Conservation (phyloP, 768 basidiomycete species). For the Chlorophyllum brunneum region DNA sequence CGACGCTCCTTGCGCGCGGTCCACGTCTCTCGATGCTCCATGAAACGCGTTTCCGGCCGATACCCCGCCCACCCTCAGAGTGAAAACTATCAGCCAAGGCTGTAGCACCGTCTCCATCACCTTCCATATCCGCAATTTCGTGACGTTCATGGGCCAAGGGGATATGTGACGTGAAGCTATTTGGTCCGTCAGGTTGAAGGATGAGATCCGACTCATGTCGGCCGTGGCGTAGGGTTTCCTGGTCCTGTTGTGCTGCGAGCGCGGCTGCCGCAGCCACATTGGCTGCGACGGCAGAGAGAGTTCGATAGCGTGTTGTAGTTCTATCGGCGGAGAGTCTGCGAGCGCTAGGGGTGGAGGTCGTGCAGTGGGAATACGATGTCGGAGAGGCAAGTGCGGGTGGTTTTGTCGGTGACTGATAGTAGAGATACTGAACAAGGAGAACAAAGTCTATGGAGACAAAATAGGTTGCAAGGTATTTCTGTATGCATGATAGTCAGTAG, state of each 20-base stretch:
- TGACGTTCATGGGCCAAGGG: slow-evolving; percentile 5
- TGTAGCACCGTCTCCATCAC: slow-evolving; percentile 49
- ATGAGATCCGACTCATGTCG: slow-evolving; percentile 1
- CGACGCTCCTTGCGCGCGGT: slow-evolving; percentile 42
- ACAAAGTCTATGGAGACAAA: slow-evolving; percentile 81
- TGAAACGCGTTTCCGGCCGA: slow-evolving; percentile 50
- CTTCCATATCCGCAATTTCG: slow-evolving; percentile 31
- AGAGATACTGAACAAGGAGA: slow-evolving; percentile 76
- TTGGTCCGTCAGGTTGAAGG: slow-evolving; percentile 1
- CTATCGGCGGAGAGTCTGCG: slow-evolving; percentile 52
- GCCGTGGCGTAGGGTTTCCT: slow-evolving; percentile 13
- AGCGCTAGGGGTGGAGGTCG: slow-evolving; percentile 30
- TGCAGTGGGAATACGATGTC: slow-evolving; percentile 25
- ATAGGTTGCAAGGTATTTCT: slow-evolving; percentile 91
- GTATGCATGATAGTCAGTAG: slow-evolving; percentile 9
- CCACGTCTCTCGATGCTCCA: slow-evolving; percentile 61
- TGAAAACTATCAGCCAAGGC: slow-evolving; percentile 72
- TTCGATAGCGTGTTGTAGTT: slow-evolving; percentile 59
- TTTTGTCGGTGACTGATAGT: slow-evolving; percentile 50
- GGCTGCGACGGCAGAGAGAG: slow-evolving; percentile 63
- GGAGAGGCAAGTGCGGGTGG: slow-evolving; percentile 32
- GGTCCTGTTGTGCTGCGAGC: slow-evolving; percentile 53
- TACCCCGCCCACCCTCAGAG: slow-evolving; percentile 58
- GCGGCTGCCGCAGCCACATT: slow-evolving; percentile 72
- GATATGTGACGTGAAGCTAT: slow-evolving; percentile 13